Base-by-base conservation (phyloP, 192 early-diverging fungal species). In the Coemansia sp. region DNA sequence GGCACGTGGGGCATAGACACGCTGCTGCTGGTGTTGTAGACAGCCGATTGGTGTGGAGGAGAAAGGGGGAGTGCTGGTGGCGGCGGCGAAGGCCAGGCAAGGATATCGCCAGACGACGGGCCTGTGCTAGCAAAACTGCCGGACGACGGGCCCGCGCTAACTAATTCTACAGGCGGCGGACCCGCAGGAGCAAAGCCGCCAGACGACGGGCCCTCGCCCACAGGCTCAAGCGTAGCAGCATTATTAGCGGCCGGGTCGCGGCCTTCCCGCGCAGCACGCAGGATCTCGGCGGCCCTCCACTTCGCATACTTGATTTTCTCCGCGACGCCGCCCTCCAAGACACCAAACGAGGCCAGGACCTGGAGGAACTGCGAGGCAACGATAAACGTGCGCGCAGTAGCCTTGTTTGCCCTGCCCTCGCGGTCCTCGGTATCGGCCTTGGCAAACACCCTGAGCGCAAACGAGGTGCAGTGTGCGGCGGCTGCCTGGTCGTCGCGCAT, bases 271-370 rank as follows among this genome's bases (percentile, higher is more conserved):
- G 94, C 61, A 1, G 93, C 91, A 62, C 91, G 95, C 25, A 94
- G 76, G 25, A 99, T 99, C 61, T 97, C 92, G 0, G 88, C 83
- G 3, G 95, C 95, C 45, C 96, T 89, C 86, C 90, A 99, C 60
- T 95, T 95, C 1, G 95, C 85, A 64, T 99, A 99, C 56, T 86
- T 91, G 51, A 97, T 88, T 70, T 95, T 99, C 55, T 91, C 86
- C 1, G 40, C 46, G 25, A 87, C 65, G 35, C 88, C 90, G 5
- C 80, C 56, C 14, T 83, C 81, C 21, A 92, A 54, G 2, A 86
- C 83, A 5, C 90, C 89, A 84, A 95, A 95, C 10, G 85, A 82
- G 23, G 84, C 88, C 14, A 96, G 51, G 7, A 95, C 42, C 48
- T 98, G 94, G 38, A 98, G 51, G 64, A 95, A 98, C 38, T 88